Conservation (phyloP, 2,329 filamentous ascomycete species). For the Penicillium digitatum region DNA sequence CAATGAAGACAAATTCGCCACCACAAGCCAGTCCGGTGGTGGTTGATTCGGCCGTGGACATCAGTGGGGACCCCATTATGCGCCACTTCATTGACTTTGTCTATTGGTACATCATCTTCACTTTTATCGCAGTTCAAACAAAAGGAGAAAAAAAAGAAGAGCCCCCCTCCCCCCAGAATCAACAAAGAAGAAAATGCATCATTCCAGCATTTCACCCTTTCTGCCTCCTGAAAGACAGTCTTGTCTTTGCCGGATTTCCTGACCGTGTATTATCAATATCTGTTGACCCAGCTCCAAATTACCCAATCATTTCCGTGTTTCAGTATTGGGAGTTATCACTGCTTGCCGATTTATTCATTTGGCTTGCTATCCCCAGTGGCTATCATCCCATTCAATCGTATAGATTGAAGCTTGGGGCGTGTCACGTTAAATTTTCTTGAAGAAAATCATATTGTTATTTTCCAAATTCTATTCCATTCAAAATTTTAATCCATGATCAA, state of each 20-base stretch:
- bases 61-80: conserved; percentile 38
- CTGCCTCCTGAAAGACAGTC: background rate
- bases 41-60: conserved; percentile 35
- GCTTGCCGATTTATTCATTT: conserved; percentile 19
- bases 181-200: background rate
- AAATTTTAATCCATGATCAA: background rate
- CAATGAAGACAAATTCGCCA: conserved; percentile 36
- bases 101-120: background rate
- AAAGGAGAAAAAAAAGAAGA: background rate
- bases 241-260: background rate
- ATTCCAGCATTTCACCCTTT: background rate
- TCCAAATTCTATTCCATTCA: conserved; percentile 6
- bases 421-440: conserved; percentile 5
- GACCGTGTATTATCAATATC: background rate
- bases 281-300: background rate
- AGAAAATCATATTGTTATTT: conserved; percentile 14
- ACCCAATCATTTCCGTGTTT: conserved; percentile 3
- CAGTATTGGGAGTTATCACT: conserved; percentile 11
- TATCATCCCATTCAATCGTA: conserved; percentile 6
- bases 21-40: conserved; percentile 38
- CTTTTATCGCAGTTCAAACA: background rate
- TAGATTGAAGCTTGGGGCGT: conserved; percentile 1
- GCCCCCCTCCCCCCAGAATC: background rate
- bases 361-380: conserved; percentile 12
- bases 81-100: conserved; percentile 34